A percentile compares a stretch with the other conserved stretches of the same genome.
Evolutionary conservation across 2,329 filamentous ascomycete species (phyloP).

Genomic region (Calonectria hawksworthii): DNA sequence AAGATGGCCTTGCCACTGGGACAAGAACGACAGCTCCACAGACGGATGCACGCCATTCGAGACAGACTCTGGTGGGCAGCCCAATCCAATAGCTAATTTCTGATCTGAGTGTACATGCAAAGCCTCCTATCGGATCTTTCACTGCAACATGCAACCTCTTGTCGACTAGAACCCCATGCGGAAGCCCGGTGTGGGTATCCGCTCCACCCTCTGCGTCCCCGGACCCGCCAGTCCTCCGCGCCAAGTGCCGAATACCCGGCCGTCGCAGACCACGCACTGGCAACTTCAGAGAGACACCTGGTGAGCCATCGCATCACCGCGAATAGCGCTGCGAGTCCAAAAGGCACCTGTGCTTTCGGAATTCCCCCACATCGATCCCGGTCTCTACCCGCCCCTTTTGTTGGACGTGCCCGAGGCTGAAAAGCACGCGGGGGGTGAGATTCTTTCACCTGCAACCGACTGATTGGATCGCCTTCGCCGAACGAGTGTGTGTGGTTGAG

Average conservation of each 20-base stretch:
- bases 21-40: conserved; percentile 6
- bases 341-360: not conserved
- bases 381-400: not conserved
- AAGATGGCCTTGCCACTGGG: conserved; percentile 10
- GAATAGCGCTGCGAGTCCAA: not conserved
- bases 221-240: conserved; percentile 33
- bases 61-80: not conserved
- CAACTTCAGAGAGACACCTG: conserved; percentile 33
- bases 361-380: not conserved
- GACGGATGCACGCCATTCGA: conserved; percentile 13
- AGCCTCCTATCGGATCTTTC: conserved; percentile 7
- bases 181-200: conserved; percentile 35
- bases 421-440: conserved; percentile 8
- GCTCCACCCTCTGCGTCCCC: conserved; percentile 33
- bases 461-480: conserved; percentile 37
- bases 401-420: not conserved
- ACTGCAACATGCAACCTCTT: conserved; percentile 10
- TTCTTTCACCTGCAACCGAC: conserved; percentile 3
- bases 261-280: conserved; percentile 34
- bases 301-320: conserved; percentile 36
- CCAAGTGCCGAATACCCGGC: conserved; percentile 47
- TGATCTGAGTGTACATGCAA: not conserved
- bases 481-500: conserved; percentile 31
- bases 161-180: conserved; percentile 27
- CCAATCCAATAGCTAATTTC: conserved; percentile 14